A percentile compares a stretch with the other conserved stretches of the same genome.
These are phyloP conservation scores for Simplicillium sp. DNA, from an alignment of 2,329 filamentous ascomycete genomes.

Conservation along the genomic window DNA sequence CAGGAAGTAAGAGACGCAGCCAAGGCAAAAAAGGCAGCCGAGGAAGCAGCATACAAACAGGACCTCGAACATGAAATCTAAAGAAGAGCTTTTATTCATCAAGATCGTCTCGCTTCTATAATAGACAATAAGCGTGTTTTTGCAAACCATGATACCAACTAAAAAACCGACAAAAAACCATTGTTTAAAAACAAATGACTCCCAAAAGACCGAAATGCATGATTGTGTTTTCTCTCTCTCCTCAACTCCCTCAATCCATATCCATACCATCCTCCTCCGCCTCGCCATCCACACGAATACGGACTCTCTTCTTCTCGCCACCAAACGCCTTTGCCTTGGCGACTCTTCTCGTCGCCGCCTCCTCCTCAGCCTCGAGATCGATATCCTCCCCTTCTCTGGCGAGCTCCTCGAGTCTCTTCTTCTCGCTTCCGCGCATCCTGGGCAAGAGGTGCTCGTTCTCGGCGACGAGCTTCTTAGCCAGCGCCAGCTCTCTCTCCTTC, in stretches of 20 bases:
- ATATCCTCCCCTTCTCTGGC: slow-evolving; percentile 38
- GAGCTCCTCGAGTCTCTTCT: slow-evolving; percentile 46
- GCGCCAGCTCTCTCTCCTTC: slow-evolving; percentile 68
- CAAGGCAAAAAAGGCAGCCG: too few relatives aligned
- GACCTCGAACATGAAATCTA: too few relatives aligned
- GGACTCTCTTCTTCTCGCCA: slow-evolving; percentile 28
- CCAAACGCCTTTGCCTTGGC: slow-evolving; percentile 29
- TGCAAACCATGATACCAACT: too few relatives aligned
- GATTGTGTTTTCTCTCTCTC: neutral
- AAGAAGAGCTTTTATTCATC: too few relatives aligned
- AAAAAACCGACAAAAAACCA: too few relatives aligned
- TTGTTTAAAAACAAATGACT: neutral
- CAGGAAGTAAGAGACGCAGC: too few relatives aligned
- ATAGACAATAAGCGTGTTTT: too few relatives aligned
- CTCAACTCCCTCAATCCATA: slow-evolving; percentile 8
- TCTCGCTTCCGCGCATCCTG: slow-evolving; percentile 55
- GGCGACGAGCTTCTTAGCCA: slow-evolving; percentile 78
- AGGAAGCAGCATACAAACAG: too few relatives aligned
- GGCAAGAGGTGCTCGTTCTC: slow-evolving; percentile 90
- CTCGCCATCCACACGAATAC: slow-evolving; percentile 25
- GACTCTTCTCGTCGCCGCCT: slow-evolving; percentile 14
- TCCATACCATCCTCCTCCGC: slow-evolving; percentile 15
- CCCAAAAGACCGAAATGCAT: neutral
- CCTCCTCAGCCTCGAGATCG: slow-evolving; percentile 32
- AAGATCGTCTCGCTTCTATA: too few relatives aligned